Percentiles rank a stretch among this genome's conserved stretches.
Evolutionary conservation across 1,284 basidiomycete genomes (phyloP).

Genomic region (Xerocomus amazonicus): DNA sequence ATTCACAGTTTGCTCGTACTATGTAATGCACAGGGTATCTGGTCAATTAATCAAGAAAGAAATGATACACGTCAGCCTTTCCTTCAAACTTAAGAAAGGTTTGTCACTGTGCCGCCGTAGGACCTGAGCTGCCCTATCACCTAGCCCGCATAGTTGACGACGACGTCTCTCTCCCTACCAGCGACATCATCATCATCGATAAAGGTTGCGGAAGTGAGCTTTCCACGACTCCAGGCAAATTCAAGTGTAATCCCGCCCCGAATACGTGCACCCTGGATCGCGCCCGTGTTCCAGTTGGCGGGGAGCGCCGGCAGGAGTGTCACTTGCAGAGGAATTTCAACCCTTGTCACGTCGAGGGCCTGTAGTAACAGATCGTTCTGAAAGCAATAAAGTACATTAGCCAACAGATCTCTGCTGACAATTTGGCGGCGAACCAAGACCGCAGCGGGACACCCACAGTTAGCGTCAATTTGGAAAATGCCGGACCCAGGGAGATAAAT

Average conservation of each 20-base stretch:
- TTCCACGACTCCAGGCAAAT: slow-evolving; percentile 50
- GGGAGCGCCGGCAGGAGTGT: slow-evolving; percentile 66
- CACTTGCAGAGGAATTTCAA: slow-evolving; percentile 47
- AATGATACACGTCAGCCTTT: too few relatives aligned
- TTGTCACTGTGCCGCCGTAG: slow-evolving; percentile 34
- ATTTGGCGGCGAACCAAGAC: slow-evolving; percentile 46
- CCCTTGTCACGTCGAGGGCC: slow-evolving; percentile 57
- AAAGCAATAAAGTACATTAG: slow-evolving; percentile 10
- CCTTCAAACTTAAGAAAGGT: slow-evolving; percentile 17
- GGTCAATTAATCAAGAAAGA: too few relatives aligned
- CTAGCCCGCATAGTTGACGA: slow-evolving; percentile 41
- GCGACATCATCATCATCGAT: slow-evolving; percentile 35
- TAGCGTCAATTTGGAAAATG: slow-evolving; percentile 77
- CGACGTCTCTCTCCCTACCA: slow-evolving; percentile 39
- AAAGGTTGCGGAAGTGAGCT: slow-evolving; percentile 40
- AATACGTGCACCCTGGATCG: slow-evolving; percentile 53
- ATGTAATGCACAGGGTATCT: too few relatives aligned
- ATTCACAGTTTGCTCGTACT: too few relatives aligned
- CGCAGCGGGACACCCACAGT: slow-evolving; percentile 64
- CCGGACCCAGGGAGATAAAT: slow-evolving; percentile 53
- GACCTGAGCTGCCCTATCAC: slow-evolving; percentile 41
- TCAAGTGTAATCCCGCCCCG: slow-evolving; percentile 61
- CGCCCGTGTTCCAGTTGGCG: slow-evolving; percentile 54
- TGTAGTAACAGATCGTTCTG: slow-evolving; percentile 71
- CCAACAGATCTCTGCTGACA: neutral